These are phyloP conservation scores for Martensiomyces pterosporus DNA, from an alignment of 192 early-diverging fungal genomes.

Conservation along the genomic window DNA sequence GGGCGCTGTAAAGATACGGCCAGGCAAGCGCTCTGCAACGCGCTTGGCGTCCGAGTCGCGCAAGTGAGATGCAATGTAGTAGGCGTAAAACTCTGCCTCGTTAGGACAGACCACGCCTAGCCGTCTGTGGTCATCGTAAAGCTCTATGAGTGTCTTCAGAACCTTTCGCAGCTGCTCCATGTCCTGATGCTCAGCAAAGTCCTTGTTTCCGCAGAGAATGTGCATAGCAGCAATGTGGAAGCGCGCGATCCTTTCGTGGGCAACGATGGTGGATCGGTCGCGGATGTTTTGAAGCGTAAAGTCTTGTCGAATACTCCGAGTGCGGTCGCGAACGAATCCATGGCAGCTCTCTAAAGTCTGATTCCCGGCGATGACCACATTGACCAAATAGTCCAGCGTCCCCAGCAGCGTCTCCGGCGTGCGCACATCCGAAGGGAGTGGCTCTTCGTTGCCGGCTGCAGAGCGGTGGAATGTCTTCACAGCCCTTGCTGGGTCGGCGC, in stretches of 20 bases:
- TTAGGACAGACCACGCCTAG: conserved; percentile 58
- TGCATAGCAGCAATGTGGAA: conserved; percentile 81
- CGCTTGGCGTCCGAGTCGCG: conserved; percentile 69
- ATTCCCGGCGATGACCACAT: conserved; percentile 49
- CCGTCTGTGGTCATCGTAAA: conserved; percentile 72
- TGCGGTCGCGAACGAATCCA: conserved; percentile 80
- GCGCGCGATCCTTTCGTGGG: conserved; percentile 80
- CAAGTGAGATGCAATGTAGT: conserved; percentile 74
- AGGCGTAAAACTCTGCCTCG: conserved; percentile 88
- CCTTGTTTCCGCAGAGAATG: conserved; percentile 62
- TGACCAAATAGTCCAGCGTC: conserved; percentile 67
- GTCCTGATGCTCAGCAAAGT: conserved; percentile 76
- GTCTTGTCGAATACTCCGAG: conserved; percentile 79
- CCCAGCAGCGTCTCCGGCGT: conserved; percentile 63
- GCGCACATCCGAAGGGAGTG: conserved; percentile 84
- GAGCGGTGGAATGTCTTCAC: conserved; percentile 86
- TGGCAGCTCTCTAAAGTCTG: conserved; percentile 63
- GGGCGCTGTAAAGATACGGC: conserved; percentile 54
- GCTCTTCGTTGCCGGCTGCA: conserved; percentile 79
- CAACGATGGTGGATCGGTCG: conserved; percentile 59
- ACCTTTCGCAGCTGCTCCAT: conserved; percentile 86
- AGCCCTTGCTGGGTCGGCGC: conserved; percentile 59
- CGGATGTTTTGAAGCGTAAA: conserved; percentile 82
- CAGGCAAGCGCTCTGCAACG: conserved; percentile 57
- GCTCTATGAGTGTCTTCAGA: conserved; percentile 78